Conservation (phyloP, 306 rosid species). For the Phaseolus lunatus region DNA sequence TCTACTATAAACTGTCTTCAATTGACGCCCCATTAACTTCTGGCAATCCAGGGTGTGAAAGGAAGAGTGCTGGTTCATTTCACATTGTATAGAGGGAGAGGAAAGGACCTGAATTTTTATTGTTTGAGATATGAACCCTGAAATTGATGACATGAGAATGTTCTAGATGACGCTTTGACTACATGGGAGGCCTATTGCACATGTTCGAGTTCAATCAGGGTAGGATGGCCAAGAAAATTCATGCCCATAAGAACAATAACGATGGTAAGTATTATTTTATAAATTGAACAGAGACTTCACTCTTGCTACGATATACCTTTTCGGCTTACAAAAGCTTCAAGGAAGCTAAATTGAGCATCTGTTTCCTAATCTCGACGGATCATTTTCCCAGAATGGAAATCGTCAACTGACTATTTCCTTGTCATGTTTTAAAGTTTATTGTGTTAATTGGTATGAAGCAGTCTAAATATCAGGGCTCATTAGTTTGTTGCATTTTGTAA, state of each 20-base stretch:
- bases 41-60: slow-evolving; percentile 38
- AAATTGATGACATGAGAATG: slow-evolving; percentile 44
- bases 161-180: slow-evolving; percentile 51
- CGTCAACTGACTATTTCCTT: background rate
- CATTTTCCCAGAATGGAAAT: background rate
- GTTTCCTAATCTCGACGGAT: background rate
- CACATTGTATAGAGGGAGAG: background rate
- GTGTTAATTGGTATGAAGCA: background rate
- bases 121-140: slow-evolving; percentile 41
- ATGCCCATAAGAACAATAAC: slow-evolving; percentile 56
- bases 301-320: slow-evolving; percentile 2
- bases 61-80: slow-evolving; percentile 11
- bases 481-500: background rate
- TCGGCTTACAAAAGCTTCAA: background rate
- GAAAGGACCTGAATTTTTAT: slow-evolving; percentile 25
- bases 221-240: slow-evolving; percentile 79
- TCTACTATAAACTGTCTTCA: background rate
- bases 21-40: background rate
- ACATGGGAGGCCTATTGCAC: slow-evolving; percentile 72
- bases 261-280: slow-evolving; percentile 57
- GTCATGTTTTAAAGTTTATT: background rate
- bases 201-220: slow-evolving; percentile 62
- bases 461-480: background rate
- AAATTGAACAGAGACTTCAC: background rate
- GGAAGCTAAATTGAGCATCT: background rate